Evolutionary conservation across 805 yeast species (phyloP).

Genomic region (Starmerella etchellsii): DNA sequence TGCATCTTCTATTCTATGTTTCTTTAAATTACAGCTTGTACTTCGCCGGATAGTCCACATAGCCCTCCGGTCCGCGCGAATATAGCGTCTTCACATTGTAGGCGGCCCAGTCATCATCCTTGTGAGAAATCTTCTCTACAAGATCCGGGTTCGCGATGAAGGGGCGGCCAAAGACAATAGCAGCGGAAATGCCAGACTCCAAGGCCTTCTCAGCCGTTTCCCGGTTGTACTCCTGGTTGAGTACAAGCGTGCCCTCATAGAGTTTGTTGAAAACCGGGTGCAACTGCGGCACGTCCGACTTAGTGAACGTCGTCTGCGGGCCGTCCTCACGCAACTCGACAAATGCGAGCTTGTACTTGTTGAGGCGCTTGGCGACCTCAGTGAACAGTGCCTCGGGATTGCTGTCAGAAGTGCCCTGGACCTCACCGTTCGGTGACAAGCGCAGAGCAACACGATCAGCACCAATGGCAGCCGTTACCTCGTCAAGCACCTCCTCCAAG

Average conservation of each 20-base stretch:
- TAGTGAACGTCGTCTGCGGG: constrained; percentile 21
- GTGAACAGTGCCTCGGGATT: constrained; percentile 27
- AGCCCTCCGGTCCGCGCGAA: constrained; percentile 30
- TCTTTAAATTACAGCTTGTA: no score
- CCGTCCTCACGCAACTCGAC: constrained; percentile 37
- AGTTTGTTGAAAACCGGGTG: constrained; percentile 37
- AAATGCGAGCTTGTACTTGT: constrained; percentile 34
- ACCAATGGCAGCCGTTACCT: constrained; percentile 40
- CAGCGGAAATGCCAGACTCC: constrained; percentile 16
- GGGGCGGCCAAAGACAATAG: constrained; percentile 36
- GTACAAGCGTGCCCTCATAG: constrained; percentile 39
- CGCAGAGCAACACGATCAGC: constrained; percentile 38
- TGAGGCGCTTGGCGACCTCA: constrained; percentile 14
- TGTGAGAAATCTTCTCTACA: constrained; percentile 33
- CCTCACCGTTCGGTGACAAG: constrained; percentile 20
- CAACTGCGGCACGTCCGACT: constrained; percentile 32
- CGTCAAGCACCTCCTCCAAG: constrained; percentile 40
- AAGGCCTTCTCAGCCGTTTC: constrained; percentile 15
- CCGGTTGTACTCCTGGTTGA: constrained; percentile 19
- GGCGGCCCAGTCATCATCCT: constrained; percentile 31
- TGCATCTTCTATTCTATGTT: no score
- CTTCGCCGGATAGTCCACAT: constrained; percentile 27
- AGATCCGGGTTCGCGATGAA: constrained; percentile 47
- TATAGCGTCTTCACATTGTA: constrained; percentile 40
- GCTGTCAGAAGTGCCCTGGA: constrained; percentile 25